Base-by-base conservation (phyloP, 306 rosid species). In the Dalbergia oliveri region DNA sequence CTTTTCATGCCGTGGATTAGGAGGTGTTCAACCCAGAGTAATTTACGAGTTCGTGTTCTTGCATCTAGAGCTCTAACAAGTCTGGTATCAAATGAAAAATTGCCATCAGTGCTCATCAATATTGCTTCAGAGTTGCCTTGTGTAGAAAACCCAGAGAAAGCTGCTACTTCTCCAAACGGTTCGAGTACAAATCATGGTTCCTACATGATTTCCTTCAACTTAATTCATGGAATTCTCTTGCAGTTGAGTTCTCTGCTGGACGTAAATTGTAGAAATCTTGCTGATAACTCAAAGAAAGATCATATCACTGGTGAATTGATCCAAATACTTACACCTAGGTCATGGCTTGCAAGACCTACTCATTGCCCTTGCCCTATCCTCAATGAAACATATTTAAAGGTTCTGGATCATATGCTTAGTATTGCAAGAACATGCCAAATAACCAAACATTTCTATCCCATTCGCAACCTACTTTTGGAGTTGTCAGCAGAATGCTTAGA, bases 1-100 rank as follows among this genome's bases (percentile, higher is more conserved):
- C 87, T 95, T 68, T 86, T 89, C 72, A 91, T 93, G 95, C 97
- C 94, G 4, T 90, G 90, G 83, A 89, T 95, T 72, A 89, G 93
- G 87, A 93, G 81, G 70, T 95, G 99, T 83, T 93, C 99, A 65
- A 90, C 87, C 75, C 99, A 91, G 84, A 91, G 96, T 80, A 93
- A 91, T 86, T 88, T 93, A 50, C 88, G 94, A 73, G 92, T 95
- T 72, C 95, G 97, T 76, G 85, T 95, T 75, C 99, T 95, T 84
- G 97, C 99, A 78, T 95, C 98, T 60, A 92, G 93, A 87, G 99
- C 97, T 76, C 80, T 95, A 78, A 87, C 90, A 2, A 90, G 97
- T 78, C 85, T 95, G 51, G 96, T 95, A 8, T 90, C 98, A 45
- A 91, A 95, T 77, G 98, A 95, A 84, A 95, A 93, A 58, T 81